Conservation (phyloP, 805 yeast species). For the Blastobotrys peoriensis region DNA sequence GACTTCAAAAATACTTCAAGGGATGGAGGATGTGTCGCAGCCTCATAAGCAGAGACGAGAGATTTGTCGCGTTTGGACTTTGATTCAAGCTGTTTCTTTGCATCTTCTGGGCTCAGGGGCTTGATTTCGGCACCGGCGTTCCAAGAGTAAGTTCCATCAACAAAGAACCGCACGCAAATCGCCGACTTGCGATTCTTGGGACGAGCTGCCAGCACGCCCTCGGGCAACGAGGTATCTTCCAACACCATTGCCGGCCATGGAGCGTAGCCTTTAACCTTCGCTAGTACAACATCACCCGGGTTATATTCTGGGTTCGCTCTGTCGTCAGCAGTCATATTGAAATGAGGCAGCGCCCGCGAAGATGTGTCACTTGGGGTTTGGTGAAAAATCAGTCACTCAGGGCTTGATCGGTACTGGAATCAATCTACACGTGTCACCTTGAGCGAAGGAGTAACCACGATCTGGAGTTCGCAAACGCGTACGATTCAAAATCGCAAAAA, state of each 20-base stretch:
- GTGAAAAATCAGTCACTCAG: too few species aligned
- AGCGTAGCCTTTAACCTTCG: slow-evolving; percentile 80
- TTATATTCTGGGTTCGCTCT: slow-evolving; percentile 22
- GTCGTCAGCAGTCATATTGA: neutral
- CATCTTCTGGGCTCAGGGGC: slow-evolving; percentile 37
- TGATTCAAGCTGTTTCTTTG: slow-evolving; percentile 34
- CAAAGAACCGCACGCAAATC: slow-evolving; percentile 52
- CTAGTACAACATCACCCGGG: slow-evolving; percentile 57
- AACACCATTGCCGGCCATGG: slow-evolving; percentile 85
- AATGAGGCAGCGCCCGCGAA: too few species aligned
- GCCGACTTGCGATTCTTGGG: slow-evolving; percentile 32
- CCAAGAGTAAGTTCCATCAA: slow-evolving; percentile 72
- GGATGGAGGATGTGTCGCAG: slow-evolving; percentile 48
- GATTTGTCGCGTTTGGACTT: slow-evolving; percentile 35
- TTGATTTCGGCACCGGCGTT: slow-evolving; percentile 48
- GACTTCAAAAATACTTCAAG: slow-evolving; percentile 37
- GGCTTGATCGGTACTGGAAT: too few species aligned
- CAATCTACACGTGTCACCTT: too few species aligned
- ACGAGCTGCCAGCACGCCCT: slow-evolving; percentile 21
- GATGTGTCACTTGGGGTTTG: too few species aligned
- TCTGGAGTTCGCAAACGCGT: too few species aligned
- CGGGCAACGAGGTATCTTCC: slow-evolving; percentile 20
- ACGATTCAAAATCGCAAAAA: too few species aligned
- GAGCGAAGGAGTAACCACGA: too few species aligned
- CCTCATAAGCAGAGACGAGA: slow-evolving; percentile 45